Conservation (phyloP, 2,329 filamentous ascomycete genomes). For the Teratosphaeria pseudoeucalypti region DNA sequence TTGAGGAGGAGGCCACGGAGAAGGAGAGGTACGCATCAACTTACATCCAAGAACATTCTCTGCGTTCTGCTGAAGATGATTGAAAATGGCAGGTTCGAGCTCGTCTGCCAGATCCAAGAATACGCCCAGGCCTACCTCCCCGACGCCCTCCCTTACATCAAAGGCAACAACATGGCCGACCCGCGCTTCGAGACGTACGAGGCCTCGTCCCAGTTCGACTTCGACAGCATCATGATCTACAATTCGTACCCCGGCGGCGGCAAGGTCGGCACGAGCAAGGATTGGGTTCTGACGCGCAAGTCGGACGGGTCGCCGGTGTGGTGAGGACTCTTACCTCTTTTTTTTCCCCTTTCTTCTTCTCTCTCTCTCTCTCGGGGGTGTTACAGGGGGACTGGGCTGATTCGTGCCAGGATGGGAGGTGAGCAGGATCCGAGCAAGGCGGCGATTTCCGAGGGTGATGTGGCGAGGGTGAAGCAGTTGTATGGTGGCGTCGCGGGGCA, state of each 20-base stretch:
- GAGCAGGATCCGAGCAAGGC: not conserved
- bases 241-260: not conserved
- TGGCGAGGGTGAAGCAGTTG: conserved; percentile 1
- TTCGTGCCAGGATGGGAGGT: not conserved
- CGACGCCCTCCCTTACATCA: not conserved
- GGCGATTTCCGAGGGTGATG: not conserved
- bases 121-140: not conserved
- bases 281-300: not conserved
- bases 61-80: too few relatives aligned
- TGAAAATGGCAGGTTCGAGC: not conserved
- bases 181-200: not conserved
- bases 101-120: not conserved
- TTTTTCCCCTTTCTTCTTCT: not conserved
- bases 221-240: conserved; percentile 2
- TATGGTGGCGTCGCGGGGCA: not conserved
- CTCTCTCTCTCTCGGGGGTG: not conserved
- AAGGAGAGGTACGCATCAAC: not conserved
- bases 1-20: not conserved
- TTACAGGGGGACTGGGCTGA: not conserved
- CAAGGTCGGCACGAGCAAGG: not conserved
- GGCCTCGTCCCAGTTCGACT: not conserved
- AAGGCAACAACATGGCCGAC: not conserved
- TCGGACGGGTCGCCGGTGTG: not conserved
- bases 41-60: not conserved
- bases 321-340: not conserved